Evolutionary conservation across 2,329 filamentous ascomycete genomes (phyloP).

Genomic region (Colletotrichum tropicicola): DNA sequence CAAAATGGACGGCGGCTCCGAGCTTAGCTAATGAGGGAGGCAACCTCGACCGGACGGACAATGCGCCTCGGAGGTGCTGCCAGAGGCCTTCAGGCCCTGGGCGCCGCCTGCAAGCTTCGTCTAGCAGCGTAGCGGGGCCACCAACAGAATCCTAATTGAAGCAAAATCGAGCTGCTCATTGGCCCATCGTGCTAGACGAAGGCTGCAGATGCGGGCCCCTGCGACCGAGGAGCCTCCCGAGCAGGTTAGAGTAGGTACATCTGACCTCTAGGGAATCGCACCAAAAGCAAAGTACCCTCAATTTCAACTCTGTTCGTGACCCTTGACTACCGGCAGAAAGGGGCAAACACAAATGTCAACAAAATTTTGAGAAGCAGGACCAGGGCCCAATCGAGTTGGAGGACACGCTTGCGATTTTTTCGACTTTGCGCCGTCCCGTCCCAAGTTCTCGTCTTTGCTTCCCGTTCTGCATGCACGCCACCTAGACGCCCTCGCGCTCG

Average conservation of each 20-base stretch:
- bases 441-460: background rate
- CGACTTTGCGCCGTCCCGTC: constrained; percentile 16
- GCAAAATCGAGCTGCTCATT: constrained; percentile 26
- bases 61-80: too few species aligned
- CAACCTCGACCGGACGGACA: background rate
- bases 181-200: constrained; percentile 22
- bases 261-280: background rate
- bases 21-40: too few species aligned
- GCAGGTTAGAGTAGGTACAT: constrained; percentile 9
- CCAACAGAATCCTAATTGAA: constrained; percentile 17
- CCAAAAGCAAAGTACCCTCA: background rate
- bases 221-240: constrained; percentile 18
- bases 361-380: constrained; percentile 23
- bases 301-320: constrained; percentile 20
- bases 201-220: constrained; percentile 23
- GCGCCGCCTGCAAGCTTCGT: constrained; percentile 25
- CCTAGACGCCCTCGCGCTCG: constrained; percentile 9
- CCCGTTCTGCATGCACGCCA: constrained; percentile 20
- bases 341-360: constrained; percentile 30
- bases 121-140: constrained; percentile 12
- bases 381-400: constrained; percentile 14
- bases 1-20: too few species aligned
- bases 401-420: constrained; percentile 23
- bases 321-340: constrained; percentile 30
- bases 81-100: too few species aligned